Base-by-base conservation (phyloP, 257 asterid genomes). In the Thymus quinquecostatus region DNA sequence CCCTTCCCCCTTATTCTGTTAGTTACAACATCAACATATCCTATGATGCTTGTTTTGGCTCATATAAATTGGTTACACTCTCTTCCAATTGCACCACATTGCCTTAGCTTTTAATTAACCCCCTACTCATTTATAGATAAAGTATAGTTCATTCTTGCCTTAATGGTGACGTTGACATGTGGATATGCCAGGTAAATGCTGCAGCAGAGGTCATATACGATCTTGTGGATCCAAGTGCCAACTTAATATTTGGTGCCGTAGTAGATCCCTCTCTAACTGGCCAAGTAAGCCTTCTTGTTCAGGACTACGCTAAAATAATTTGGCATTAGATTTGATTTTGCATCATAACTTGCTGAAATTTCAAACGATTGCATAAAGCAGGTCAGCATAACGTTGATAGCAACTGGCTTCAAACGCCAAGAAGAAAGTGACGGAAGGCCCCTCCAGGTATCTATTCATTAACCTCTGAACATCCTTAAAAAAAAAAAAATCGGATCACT, bases 181-280 rank as follows among this genome's bases (percentile, higher is more conserved):
- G 54, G 57, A 53, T 32, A 45, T 79, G 66, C 43, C 71, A 90
- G 97, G 98, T 92, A 65, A 93, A 91, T 79, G 93, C 97, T 56
- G 96, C 97, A 45, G 97, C 97, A 69, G 97, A 90, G 83, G 97
- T 93, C 77, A 90, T 93, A 83, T 93, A 90, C 69, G 97, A 88
- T 75, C 96, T 93, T 66, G 96, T 93, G 70, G 98, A 93, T 78
- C 97, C 98, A 67, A 88, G 82, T 80, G 98, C 98, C 71, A 93
- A 93, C 91, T 82, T 93, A 77, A 93, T 93, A 48, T 93, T 93
- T 69, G 98, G 98, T 66, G 97, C 96, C 36, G 98, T 93, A 40
- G 75, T 93, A 62, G 98, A 90, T 79, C 96, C 98, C 11, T 82
- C 95, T 32, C 70, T 90, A 58, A 88, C 86, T 77, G 98, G 97